Conservation (phyloP, 257 asterid species). For the Solanum etuberosum region DNA sequence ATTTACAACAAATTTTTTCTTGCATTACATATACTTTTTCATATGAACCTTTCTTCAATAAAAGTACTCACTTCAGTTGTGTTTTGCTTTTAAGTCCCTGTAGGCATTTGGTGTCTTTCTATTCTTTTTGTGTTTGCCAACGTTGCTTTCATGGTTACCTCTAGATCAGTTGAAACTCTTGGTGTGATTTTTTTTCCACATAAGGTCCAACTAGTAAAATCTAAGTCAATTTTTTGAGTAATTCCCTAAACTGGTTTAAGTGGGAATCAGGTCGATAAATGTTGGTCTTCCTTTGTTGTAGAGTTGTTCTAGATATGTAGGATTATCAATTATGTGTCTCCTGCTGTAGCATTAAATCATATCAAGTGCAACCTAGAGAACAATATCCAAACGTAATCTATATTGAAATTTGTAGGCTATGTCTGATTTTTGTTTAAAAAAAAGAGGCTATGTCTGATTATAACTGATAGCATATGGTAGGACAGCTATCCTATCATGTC, state of each 20-base stretch:
- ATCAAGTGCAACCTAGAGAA: not conserved
- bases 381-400: not conserved
- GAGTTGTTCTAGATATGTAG: not conserved
- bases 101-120: not conserved
- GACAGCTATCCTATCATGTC: not conserved
- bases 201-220: not conserved
- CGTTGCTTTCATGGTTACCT: not conserved
- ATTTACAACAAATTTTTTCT: not conserved
- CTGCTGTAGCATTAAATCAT: not conserved
- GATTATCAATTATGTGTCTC: not conserved
- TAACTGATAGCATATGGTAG: not conserved
- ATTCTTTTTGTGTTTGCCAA: not conserved
- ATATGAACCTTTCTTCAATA: not conserved
- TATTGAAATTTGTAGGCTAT: not conserved
- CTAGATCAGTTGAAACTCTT: not conserved
- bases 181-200: not conserved
- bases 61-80: not conserved
- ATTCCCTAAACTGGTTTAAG: not conserved
- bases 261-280: not conserved
- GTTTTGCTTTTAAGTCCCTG: not conserved
- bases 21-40: not conserved
- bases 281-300: not conserved
- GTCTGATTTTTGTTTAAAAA: not conserved
- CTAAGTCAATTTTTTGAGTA: not conserved
- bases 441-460: not conserved